Evolutionary conservation across 345 rosid genomes (phyloP).

Genomic region (Brassica cretica): DNA sequence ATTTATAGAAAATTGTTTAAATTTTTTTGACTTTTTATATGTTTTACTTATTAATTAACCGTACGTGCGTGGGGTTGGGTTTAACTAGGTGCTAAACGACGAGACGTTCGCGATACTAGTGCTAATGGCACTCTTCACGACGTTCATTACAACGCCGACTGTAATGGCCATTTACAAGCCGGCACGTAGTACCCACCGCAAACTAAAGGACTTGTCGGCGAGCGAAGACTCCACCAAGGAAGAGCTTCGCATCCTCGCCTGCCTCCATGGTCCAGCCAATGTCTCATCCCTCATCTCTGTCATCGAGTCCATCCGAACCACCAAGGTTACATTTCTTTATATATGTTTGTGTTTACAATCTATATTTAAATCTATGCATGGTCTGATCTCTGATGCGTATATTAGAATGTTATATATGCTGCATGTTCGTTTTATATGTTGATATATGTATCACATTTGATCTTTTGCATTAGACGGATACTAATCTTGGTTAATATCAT

Average conservation of each 20-base stretch:
- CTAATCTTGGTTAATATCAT: neutral
- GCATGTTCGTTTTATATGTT: neutral
- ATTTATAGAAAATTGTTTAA: neutral
- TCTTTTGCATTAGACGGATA: neutral
- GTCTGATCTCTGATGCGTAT: neutral
- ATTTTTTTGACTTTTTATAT: neutral
- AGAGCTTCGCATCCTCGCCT: constrained; percentile 66
- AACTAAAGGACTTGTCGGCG: constrained; percentile 49
- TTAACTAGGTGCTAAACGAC: constrained; percentile 68
- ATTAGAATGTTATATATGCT: neutral
- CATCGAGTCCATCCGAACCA: constrained; percentile 65
- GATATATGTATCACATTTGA: neutral
- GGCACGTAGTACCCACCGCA: constrained; percentile 56
- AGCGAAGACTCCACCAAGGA: constrained; percentile 41
- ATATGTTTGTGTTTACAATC: neutral
- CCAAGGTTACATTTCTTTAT: constrained; percentile 36
- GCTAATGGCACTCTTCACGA: constrained; percentile 84
- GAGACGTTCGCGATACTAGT: constrained; percentile 76
- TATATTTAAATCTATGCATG: neutral
- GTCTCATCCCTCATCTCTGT: constrained; percentile 65
- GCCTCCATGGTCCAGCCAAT: constrained; percentile 66
- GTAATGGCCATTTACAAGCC: constrained; percentile 78
- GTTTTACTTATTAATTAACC: neutral
- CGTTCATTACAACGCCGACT: constrained; percentile 79
- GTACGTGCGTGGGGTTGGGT: constrained; percentile 13